Percentiles rank a stretch among this genome's conserved stretches.
These are phyloP conservation scores for Coemansia sp. DNA, from an alignment of 192 early-diverging fungal species.

Conservation along the genomic window DNA sequence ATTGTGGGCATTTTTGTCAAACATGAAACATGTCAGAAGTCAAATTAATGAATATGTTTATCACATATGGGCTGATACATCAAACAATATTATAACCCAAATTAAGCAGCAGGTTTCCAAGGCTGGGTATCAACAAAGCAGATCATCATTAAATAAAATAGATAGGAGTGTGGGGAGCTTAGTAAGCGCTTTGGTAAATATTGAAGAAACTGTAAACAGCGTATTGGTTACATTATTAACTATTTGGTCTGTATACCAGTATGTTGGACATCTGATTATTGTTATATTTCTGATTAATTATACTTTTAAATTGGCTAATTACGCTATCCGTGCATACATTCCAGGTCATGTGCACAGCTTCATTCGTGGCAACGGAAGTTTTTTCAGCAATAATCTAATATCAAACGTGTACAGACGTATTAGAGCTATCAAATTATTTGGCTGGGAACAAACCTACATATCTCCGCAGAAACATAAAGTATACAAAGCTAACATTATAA, in stretches of 20 bases:
- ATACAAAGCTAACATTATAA: neutral
- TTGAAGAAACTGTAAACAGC: neutral
- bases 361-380: no score
- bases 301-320: neutral
- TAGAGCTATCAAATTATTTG: conserved; percentile 31
- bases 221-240: neutral
- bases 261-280: neutral
- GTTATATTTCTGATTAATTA: neutral
- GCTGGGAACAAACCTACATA: conserved; percentile 35
- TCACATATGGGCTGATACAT: no score
- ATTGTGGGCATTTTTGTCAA: no score
- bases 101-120: no score
- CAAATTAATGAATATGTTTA: no score
- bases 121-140: no score
- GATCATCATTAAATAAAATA: no score
- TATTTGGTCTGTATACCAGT: neutral
- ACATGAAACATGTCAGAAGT: no score
- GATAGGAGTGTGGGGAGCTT: no score
- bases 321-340: neutral
- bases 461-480: neutral
- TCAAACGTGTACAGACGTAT: neutral
- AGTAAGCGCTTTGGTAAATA: no score
- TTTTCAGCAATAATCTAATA: neutral
- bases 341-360: no score
- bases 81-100: no score